phyloP scores from a whole-genome alignment of 106 monocot species.

The Narthecium ossifragum region DNA sequence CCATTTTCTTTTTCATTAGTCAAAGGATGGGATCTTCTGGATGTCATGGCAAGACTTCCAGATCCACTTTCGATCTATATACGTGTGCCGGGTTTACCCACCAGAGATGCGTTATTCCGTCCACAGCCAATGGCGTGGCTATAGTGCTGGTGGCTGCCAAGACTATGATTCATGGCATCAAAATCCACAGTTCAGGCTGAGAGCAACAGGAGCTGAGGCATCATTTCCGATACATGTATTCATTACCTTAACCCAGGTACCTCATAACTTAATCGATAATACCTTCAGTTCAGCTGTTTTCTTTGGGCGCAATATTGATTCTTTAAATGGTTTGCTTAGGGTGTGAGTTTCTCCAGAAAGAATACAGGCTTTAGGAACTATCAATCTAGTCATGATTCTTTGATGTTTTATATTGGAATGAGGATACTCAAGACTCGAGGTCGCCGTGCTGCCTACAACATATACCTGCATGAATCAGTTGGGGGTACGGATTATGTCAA shows the following conservation, averaged over 20 bases:
- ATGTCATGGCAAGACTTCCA: constrained; percentile 99
- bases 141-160: constrained; percentile 96
- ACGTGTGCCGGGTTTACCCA: constrained; percentile 94
- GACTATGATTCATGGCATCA: constrained; percentile 99
- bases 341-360: constrained; percentile 93
- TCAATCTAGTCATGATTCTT: constrained; percentile 88
- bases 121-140: constrained; percentile 96
- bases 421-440: constrained; percentile 91
- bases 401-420: constrained; percentile 96
- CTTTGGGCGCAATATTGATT: no score
- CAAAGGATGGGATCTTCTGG: constrained; percentile 99
- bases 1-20: constrained; percentile 31
- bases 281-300: neutral
- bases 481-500: constrained; percentile 99
- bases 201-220: constrained; percentile 62
- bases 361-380: constrained; percentile 70
- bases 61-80: constrained; percentile 97
- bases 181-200: constrained; percentile 87
- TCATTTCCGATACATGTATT: constrained; percentile 85
- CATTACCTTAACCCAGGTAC: constrained; percentile 95
- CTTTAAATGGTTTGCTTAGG: constrained; percentile 29
- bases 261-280: neutral
- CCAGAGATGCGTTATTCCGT: constrained; percentile 90
- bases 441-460: constrained; percentile 91
- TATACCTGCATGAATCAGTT: constrained; percentile 96